Conservation (phyloP, 208 protist genomes). For the Leishmania martiniquensis region DNA sequence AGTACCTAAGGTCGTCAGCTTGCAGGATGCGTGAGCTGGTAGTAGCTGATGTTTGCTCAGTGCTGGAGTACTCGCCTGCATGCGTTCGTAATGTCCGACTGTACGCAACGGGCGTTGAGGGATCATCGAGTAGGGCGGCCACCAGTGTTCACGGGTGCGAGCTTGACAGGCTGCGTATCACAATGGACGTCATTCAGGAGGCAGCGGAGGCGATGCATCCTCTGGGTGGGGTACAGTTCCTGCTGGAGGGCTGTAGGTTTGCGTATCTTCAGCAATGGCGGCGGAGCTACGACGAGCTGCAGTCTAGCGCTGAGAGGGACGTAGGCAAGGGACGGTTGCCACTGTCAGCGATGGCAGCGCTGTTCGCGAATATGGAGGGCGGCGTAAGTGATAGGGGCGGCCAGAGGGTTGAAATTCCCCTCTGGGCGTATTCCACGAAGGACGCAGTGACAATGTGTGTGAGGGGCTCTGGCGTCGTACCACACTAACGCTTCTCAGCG, state of each 20-base stretch:
- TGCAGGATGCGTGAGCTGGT: slow-evolving; percentile 16
- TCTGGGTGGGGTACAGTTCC: slow-evolving; percentile 12
- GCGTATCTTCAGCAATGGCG: slow-evolving; percentile 28
- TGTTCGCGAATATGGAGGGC: background rate
- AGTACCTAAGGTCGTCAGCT: background rate
- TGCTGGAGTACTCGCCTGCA: slow-evolving; percentile 17
- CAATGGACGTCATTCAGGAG: slow-evolving; percentile 27
- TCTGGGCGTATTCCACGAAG: slow-evolving; percentile 19
- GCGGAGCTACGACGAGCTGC: slow-evolving; percentile 16
- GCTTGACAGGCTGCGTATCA: background rate
- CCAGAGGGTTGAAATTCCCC: slow-evolving; percentile 1
- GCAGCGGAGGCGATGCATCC: slow-evolving; percentile 13
- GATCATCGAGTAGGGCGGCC: background rate
- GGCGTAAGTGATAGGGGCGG: background rate
- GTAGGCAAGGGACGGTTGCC: background rate
- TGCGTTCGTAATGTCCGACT: slow-evolving; percentile 31
- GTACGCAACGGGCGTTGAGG: background rate
- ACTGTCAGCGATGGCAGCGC: background rate
- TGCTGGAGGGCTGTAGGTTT: slow-evolving; percentile 18
- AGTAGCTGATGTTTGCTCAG: slow-evolving; percentile 21
- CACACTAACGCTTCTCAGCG: background rate
- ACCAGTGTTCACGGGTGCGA: background rate
- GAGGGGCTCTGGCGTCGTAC: background rate
- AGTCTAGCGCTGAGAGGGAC: background rate
- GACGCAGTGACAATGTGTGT: background rate